These are phyloP conservation scores for Lodderomyces theae DNA, from an alignment of 1,139 yeast species.

Conservation along the genomic window DNA sequence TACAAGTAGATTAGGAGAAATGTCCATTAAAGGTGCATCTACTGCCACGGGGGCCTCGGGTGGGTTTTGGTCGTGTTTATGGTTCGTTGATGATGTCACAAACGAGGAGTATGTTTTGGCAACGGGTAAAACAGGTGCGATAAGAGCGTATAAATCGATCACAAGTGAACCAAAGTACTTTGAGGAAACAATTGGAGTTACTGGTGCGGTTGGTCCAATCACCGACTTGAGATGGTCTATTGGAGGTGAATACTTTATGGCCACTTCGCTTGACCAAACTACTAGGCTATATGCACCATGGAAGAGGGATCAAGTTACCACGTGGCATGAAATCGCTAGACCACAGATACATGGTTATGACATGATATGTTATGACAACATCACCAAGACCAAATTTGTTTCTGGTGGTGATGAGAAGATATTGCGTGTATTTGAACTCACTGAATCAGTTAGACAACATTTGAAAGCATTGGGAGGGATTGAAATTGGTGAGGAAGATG, in stretches of 20 bases:
- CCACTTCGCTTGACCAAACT: constrained; percentile 89
- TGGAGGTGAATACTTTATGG: constrained; percentile 63
- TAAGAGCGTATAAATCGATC: constrained; percentile 67
- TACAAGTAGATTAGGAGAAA: constrained; percentile 77
- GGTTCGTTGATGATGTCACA: constrained; percentile 53
- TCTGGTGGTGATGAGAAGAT: constrained; percentile 98
- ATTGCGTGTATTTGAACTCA: constrained; percentile 83
- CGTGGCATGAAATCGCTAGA: constrained; percentile 91
- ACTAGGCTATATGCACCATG: constrained; percentile 78
- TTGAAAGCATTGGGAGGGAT: constrained; percentile 56
- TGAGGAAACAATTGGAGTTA: constrained; percentile 58
- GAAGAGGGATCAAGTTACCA: constrained; percentile 27
- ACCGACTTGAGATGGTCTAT: constrained; percentile 82
- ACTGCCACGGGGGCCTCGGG: constrained; percentile 99
- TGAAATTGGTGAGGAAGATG: constrained; percentile 20
- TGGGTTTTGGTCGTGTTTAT: constrained; percentile 89
- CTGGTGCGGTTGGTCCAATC: constrained; percentile 74
- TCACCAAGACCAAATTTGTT: constrained; percentile 64
- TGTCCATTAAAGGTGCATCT: constrained; percentile 93
- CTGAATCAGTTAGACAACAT: constrained; percentile 70
- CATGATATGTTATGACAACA: constrained; percentile 77
- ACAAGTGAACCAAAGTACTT: constrained; percentile 39
- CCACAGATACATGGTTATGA: constrained; percentile 99
- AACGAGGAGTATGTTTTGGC: constrained; percentile 59
- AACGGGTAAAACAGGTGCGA: constrained; percentile 88